Evolutionary conservation across 148 eudicot species (phyloP).

Genomic region (Vaccinium vitisidaea): DNA sequence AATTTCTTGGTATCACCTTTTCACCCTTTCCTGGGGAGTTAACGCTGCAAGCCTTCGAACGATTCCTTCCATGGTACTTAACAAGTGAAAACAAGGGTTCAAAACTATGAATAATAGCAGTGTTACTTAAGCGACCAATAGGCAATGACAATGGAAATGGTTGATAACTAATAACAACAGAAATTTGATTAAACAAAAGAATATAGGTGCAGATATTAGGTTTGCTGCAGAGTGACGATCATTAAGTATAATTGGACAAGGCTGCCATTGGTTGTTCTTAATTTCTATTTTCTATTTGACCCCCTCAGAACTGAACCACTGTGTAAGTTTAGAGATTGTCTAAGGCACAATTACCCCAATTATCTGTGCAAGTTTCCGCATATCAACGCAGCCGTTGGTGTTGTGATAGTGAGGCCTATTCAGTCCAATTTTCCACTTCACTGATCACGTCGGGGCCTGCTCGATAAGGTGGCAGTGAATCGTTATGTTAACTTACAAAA

Average conservation of each 20-base stretch:
- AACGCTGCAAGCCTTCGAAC: background rate
- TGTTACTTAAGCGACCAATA: background rate
- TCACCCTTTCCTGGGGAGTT: conserved; percentile 6
- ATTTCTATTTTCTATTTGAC: background rate
- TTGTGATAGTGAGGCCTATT: background rate
- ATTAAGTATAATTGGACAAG: background rate
- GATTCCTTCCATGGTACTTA: background rate
- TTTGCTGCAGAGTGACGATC: background rate
- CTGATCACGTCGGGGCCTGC: background rate
- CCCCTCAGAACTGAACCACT: background rate
- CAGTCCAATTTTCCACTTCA: background rate
- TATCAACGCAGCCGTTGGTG: background rate
- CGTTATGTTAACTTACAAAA: background rate
- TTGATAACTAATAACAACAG: background rate
- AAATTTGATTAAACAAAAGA: background rate
- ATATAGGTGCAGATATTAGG: background rate
- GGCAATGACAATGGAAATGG: background rate
- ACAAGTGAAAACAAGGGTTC: background rate
- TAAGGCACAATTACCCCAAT: background rate
- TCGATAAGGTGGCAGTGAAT: background rate
- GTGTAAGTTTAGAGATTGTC: background rate
- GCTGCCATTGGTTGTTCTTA: background rate
- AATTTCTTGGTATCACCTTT: background rate
- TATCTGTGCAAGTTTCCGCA: background rate
- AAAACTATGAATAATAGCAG: background rate